Base-by-base conservation (phyloP, 2,329 filamentous ascomycete genomes). In the Penicillium sclerotiorum region DNA sequence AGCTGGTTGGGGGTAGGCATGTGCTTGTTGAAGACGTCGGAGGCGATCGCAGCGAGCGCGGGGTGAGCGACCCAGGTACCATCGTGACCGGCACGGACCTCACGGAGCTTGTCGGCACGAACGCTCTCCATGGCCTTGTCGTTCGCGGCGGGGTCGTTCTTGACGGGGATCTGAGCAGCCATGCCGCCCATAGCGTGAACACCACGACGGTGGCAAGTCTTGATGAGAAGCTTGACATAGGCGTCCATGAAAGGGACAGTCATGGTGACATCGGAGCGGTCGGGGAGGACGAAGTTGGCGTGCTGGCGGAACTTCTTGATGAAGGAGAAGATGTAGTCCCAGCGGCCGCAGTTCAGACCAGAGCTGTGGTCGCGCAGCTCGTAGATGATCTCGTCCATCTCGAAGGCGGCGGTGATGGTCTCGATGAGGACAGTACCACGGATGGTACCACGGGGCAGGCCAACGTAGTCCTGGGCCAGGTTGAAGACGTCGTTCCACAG, bases 371-470 rank as follows among this genome's bases (percentile, higher is more conserved):
- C 93, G 53, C 94, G 88, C 61, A 99, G 87, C 79, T 97, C 94
- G 75, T 96, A 99, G 77, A 99, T 97, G 76, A 99, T 97, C 85
- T 99, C 94, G 66, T 99, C 94, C 94, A 99, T 99, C 81, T 99
- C 94, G 67, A 99, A 99, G 13, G 93, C 94, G 35, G 94, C 94
- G 36, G 93, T 83, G 72, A 99, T 97, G 49, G 94, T 97, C 83
- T 99, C 94, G 67, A 99, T 97, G 63, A 99, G 79, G 32, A 97
- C 93, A 3, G 94, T 99, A 55, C 84, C 94, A 63, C 94, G 88
- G 74, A 97, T 95, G 47, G 91, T 97, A 47, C 94, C 94, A 52
- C 94, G 84, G 47, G 83, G 83, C 77, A 99, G 88, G 62, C 89
- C 89, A 68, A 96, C 84, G 76, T 88, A 91, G 77, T 99, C 94